A percentile compares a stretch with the other conserved stretches of the same genome.
Evolutionary conservation across 2,329 filamentous ascomycete species (phyloP).

Genomic region (Canariomyces notabilis): DNA sequence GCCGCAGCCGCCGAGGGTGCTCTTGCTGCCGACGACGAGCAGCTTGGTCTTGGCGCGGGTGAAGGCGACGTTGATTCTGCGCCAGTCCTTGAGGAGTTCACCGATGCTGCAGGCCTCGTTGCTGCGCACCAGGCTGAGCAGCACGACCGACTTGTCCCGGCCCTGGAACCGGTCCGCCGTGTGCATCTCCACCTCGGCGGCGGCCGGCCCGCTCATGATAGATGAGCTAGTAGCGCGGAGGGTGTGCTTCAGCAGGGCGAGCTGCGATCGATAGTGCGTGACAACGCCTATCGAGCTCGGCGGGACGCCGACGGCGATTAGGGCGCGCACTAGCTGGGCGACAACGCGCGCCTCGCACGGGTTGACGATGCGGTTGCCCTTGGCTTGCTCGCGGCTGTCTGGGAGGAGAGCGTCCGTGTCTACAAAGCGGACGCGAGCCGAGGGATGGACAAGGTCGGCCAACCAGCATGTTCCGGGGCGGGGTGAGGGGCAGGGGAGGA

Average conservation of each 20-base stretch:
- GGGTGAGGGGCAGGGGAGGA: constrained; percentile 52
- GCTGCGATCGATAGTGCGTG: constrained; percentile 91
- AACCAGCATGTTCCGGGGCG: constrained; percentile 65
- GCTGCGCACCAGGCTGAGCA: constrained; percentile 81
- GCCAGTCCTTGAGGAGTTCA: constrained; percentile 84
- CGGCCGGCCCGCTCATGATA: constrained; percentile 22
- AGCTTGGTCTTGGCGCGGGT: constrained; percentile 90
- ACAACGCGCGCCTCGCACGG: constrained; percentile 73
- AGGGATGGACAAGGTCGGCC: constrained; percentile 61
- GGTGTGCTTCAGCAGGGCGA: constrained; percentile 72
- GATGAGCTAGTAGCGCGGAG: constrained; percentile 46
- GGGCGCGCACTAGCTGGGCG: constrained; percentile 71
- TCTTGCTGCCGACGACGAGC: constrained; percentile 76
- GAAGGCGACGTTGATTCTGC: constrained; percentile 91
- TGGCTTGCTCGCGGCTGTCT: constrained; percentile 62
- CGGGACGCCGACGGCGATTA: constrained; percentile 71
- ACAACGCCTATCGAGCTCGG: constrained; percentile 83
- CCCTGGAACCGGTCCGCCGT: constrained; percentile 97
- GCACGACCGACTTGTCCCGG: constrained; percentile 86
- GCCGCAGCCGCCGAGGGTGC: constrained; percentile 59
- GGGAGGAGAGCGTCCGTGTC: constrained; percentile 80
- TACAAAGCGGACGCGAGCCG: constrained; percentile 74
- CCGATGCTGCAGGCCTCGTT: constrained; percentile 82
- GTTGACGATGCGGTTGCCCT: constrained; percentile 85
- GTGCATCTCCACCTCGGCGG: constrained; percentile 71